Evolutionary conservation across 2,329 filamentous ascomycete genomes (phyloP), one percentile per base, ranked within the genome.

Genomic region (Rhynchosporium agropyri): DNA sequence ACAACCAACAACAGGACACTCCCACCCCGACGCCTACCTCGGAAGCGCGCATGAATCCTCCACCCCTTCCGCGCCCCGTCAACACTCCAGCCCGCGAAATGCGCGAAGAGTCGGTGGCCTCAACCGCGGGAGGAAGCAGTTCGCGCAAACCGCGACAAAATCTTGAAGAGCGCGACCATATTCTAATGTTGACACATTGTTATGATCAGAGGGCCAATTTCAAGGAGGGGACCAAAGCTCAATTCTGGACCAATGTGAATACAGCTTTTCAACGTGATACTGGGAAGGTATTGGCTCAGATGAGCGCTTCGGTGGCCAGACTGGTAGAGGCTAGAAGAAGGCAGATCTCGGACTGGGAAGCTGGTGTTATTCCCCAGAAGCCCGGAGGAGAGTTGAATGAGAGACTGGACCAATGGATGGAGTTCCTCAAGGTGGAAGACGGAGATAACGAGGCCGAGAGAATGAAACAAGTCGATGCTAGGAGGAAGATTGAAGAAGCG

Each of bases 131-230:
- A 10, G 33, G 70, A 33, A 68, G 68, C 55, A 69, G 65, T 31
- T 59, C 69, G 68, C 71, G 72, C 63, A 74, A 74, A 68, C 72
- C 72, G 36, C 68, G 72, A 20, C 72, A 74, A 56, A 74, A 74
- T 65, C 65, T 74, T 7, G 72, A 73, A 56, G 72, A 74, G 63
- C 68, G 67, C 51, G 72, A 74, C 62, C 72, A 74, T 48, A 66
- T 74, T 28, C 58, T 70, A 4, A 73, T 73, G 70, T 45, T 74
- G 33, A 74, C 72, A 62, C 65, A 71, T 56, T 74, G 72, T 48
- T 67, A 68, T 38, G 70, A 72, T 46, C 70, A 73, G 57, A 67
- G 68, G 42, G 66, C 68, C 12, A 70, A 70, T 49, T 74, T 67
- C 62, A 74, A 74, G 59, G 71, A 74, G 58, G 72, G 72, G 20